Evolutionary conservation across 345 rosid species (phyloP).

Genomic region (Eucalyptus cloeziana): DNA sequence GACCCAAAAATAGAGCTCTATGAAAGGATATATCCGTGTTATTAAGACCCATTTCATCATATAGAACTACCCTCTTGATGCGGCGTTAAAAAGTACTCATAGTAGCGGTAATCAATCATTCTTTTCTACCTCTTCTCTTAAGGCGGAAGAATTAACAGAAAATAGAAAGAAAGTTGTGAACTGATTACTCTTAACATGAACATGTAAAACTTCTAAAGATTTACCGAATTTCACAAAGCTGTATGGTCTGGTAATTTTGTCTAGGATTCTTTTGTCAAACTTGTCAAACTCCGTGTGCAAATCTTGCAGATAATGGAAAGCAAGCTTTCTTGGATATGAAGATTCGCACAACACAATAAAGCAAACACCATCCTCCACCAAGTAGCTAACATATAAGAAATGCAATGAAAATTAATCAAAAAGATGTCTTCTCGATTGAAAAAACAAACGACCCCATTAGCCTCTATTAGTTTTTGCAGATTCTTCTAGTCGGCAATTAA

Average conservation of each 20-base stretch:
- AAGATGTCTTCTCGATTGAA: not conserved
- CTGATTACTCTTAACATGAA: not conserved
- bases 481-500: not conserved
- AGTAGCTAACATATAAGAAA: constrained; percentile 16
- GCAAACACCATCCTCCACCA: constrained; percentile 37
- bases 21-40: not conserved
- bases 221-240: constrained; percentile 43
- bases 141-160: not conserved
- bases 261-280: constrained; percentile 10
- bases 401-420: not conserved
- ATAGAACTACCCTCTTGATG: not conserved
- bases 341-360: constrained; percentile 42
- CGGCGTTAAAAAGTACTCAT: not conserved
- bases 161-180: not conserved
- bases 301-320: constrained; percentile 48
- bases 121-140: not conserved
- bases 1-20: not conserved
- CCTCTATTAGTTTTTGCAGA: not conserved
- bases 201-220: not conserved
- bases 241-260: constrained; percentile 33
- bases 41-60: not conserved
- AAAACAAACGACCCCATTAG: not conserved
- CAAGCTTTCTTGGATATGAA: constrained; percentile 58
- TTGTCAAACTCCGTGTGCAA: constrained; percentile 32
- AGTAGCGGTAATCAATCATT: not conserved